Conservation (phyloP, 768 basidiomycete species). For the Terana coerulea region DNA sequence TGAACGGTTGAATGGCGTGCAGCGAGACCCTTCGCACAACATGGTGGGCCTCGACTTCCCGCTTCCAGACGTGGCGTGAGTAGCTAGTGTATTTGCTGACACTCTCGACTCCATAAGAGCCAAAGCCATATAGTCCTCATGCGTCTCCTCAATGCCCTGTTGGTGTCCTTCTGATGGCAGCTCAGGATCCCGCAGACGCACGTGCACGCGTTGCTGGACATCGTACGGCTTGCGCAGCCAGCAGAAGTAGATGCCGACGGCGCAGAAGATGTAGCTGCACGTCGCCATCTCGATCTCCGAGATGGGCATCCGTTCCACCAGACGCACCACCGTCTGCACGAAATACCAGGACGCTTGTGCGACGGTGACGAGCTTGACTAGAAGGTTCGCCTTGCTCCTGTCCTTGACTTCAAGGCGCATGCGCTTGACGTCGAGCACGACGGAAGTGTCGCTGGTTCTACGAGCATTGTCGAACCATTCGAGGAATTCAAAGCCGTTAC, state of each 20-base stretch:
- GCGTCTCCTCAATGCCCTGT: no score
- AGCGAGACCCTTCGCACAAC: background rate
- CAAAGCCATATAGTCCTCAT: no score
- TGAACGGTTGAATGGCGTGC: background rate
- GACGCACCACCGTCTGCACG: background rate
- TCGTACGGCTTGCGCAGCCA: background rate
- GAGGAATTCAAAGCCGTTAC: background rate
- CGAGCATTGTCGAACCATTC: background rate
- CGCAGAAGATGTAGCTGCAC: background rate
- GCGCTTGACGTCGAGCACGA: background rate
- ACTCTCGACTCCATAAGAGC: no score
- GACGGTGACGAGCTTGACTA: background rate
- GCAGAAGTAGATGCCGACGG: background rate
- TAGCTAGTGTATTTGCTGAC: no score
- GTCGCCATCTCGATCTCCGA: background rate
- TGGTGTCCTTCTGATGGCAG: no score
- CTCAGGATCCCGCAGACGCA: no score
- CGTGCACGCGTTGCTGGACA: background rate
- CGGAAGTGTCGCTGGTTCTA: background rate
- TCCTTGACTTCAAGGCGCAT: background rate
- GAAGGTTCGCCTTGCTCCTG: background rate
- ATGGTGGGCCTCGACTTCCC: no score
- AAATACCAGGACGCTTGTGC: background rate
- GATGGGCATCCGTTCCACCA: background rate
- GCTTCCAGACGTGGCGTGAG: no score